Evolutionary conservation across 1,139 yeast genomes (phyloP), one percentile per base, ranked within the genome.

Genomic region (Schwanniomyces etchellsii): DNA sequence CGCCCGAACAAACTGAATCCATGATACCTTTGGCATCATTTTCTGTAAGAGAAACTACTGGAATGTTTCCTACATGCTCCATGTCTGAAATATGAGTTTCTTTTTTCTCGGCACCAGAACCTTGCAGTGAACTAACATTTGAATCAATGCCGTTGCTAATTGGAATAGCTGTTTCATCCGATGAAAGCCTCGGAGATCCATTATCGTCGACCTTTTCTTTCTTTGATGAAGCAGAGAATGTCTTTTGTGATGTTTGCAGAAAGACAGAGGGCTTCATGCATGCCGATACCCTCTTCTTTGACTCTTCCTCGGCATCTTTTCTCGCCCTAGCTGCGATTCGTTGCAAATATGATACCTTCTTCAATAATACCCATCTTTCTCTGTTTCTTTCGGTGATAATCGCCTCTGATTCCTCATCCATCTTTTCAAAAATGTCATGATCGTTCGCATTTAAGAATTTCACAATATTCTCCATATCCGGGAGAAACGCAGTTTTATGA

Each of bases 301-400:
- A 39, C 35, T 63, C 71, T 16, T 45, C 58, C 7, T 57, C 64
- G 17, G 47, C 44, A 25, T 47, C 52, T 3, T 52, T 57, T 29
- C 55, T 57, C 28, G 59, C 63, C 38, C 62, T 66, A 14, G 73
- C 65, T 4, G 77, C 68, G n/a, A 77, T 61, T 42, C 80, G 65
- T 47, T 80, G 88, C 37, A 82, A 56, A 44, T 82, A 83, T 5
- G 82, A 71, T 22, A 82, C 60, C 47, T 81, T 73, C 50, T 81
- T 82, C 46, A 83, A 58, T 57, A 82, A 69, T 20, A 67, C 61
- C 88, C 88, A 81, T 46, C 81, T 63, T 48, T 77, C 81, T 31
- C 54, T 57, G 43, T 77, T 70, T 54, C 71, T 57, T 34, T 63
- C 71, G n/a, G 59, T 45, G 14, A 72, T 54, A 2, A 60, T 38